Percentiles rank a stretch among this genome's conserved stretches.
Evolutionary conservation across 1,284 basidiomycete species (phyloP).

Genomic region (Pseudozyma sp.): DNA sequence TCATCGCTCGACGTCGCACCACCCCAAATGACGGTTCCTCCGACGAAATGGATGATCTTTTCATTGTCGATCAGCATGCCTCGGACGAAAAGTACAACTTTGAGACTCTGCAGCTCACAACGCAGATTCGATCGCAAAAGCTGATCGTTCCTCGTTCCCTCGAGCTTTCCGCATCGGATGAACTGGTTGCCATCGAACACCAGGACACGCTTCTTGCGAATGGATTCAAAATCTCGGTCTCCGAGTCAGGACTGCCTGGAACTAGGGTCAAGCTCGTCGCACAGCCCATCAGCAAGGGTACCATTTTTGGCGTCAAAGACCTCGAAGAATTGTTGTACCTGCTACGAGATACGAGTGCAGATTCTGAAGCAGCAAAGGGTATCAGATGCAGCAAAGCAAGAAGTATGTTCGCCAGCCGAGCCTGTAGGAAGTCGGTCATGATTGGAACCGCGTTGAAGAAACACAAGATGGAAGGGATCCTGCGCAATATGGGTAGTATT

Average conservation of each 20-base stretch:
- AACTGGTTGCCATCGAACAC: constrained; percentile 88
- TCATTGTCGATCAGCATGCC: constrained; percentile 84
- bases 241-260: constrained; percentile 73
- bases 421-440: constrained; percentile 96
- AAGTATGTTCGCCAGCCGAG: constrained; percentile 94
- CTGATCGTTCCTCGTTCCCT: constrained; percentile 83
- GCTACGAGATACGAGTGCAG: constrained; percentile 80
- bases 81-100: constrained; percentile 98
- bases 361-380: constrained; percentile 73
- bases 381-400: constrained; percentile 92
- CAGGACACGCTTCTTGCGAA: constrained; percentile 82
- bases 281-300: constrained; percentile 90
- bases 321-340: constrained; percentile 92
- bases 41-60: constrained; percentile 73
- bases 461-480: constrained; percentile 81
- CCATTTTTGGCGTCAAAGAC: constrained; percentile 82
- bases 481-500: constrained; percentile 93
- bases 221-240: constrained; percentile 80
- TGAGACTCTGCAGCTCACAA: constrained; percentile 88
- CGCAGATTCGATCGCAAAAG: constrained; percentile 85
- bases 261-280: constrained; percentile 79
- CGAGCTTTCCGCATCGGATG: constrained; percentile 89
- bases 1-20: constrained; percentile 78
- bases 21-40: not conserved
- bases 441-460: constrained; percentile 84